A percentile compares a stretch with the other conserved stretches of the same genome.
These are phyloP conservation scores for Multifurca ochricompacta DNA, from an alignment of 768 basidiomycete species.

Conservation along the genomic window DNA sequence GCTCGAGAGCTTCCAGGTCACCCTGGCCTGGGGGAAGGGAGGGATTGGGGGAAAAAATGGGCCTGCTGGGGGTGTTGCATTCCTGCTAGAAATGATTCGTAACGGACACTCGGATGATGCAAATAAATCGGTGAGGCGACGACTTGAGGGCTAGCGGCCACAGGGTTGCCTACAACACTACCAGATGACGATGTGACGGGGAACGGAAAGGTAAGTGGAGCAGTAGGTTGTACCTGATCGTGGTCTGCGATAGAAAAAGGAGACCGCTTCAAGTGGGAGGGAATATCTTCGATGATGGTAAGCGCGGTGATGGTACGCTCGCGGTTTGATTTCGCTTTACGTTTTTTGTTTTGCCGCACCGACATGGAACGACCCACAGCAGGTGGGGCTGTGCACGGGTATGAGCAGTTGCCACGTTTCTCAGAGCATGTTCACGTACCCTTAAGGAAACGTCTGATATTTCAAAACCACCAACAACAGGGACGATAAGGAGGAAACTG, in stretches of 20 bases:
- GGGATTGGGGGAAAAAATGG: slow-evolving; percentile 12
- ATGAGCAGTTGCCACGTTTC: background rate
- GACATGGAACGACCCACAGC: slow-evolving; percentile 32
- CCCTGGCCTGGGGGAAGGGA: slow-evolving; percentile 44
- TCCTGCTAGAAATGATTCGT: slow-evolving; percentile 8
- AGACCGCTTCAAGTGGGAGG: background rate
- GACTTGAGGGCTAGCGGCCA: slow-evolving; percentile 29
- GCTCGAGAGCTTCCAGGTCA: slow-evolving; percentile 69
- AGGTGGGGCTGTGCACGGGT: background rate
- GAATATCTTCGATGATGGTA: slow-evolving; percentile 27
- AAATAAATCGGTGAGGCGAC: slow-evolving; percentile 22
- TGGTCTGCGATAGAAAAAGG: background rate
- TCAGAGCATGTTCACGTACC: background rate
- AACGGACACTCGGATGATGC: slow-evolving; percentile 14
- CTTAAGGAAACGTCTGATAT: too few species aligned
- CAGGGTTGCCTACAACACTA: background rate
- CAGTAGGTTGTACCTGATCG: background rate
- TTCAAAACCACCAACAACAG: too few species aligned
- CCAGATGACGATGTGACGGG: background rate
- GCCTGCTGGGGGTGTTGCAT: slow-evolving; percentile 13
- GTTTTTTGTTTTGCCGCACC: slow-evolving; percentile 57
- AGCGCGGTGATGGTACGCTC: slow-evolving; percentile 65
- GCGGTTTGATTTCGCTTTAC: slow-evolving; percentile 48
- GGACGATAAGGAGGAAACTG: background rate
- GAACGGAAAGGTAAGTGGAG: background rate